phyloP scores from a whole-genome alignment of 1,284 basidiomycete species.

The Ustilago nuda region DNA sequence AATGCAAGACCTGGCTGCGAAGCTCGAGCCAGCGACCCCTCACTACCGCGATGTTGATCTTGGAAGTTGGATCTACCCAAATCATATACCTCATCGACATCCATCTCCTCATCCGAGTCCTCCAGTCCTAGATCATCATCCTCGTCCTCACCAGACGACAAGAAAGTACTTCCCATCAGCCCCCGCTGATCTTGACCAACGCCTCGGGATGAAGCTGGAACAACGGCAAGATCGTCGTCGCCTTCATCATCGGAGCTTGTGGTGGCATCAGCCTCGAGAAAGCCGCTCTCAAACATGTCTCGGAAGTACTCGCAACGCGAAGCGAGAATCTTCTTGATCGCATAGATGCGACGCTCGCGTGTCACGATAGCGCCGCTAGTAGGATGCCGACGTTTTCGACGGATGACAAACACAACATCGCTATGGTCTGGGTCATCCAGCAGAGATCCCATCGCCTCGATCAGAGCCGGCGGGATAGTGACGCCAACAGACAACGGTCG shows the following conservation, averaged over 20 bases:
- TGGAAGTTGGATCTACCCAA: constrained; percentile 33
- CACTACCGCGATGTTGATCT: constrained; percentile 22
- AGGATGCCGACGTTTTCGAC: constrained; percentile 36
- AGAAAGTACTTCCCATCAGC: constrained; percentile 15
- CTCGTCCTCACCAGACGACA: constrained; percentile 28
- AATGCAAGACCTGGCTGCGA: not conserved
- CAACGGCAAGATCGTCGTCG: constrained; percentile 18
- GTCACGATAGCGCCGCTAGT: constrained; percentile 28
- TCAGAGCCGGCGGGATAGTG: constrained; percentile 75
- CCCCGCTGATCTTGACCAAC: constrained; percentile 37
- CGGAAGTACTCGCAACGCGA: constrained; percentile 69
- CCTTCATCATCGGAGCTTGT: constrained; percentile 52
- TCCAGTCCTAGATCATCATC: constrained; percentile 45
- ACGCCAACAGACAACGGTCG: constrained; percentile 72
- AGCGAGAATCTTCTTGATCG: constrained; percentile 70
- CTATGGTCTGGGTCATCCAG: constrained; percentile 83
- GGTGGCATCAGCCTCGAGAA: constrained; percentile 62
- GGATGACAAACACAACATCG: constrained; percentile 60
- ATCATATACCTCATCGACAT: constrained; percentile 36
- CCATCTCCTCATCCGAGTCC: constrained; percentile 49
- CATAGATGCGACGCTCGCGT: constrained; percentile 66
- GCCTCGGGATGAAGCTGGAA: constrained; percentile 14
- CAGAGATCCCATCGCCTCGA: constrained; percentile 79
- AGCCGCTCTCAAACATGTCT: constrained; percentile 66
- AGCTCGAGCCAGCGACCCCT: constrained; percentile 9